Base-by-base conservation (phyloP, 805 yeast species). In the Sugiyamaella valdiviana region DNA sequence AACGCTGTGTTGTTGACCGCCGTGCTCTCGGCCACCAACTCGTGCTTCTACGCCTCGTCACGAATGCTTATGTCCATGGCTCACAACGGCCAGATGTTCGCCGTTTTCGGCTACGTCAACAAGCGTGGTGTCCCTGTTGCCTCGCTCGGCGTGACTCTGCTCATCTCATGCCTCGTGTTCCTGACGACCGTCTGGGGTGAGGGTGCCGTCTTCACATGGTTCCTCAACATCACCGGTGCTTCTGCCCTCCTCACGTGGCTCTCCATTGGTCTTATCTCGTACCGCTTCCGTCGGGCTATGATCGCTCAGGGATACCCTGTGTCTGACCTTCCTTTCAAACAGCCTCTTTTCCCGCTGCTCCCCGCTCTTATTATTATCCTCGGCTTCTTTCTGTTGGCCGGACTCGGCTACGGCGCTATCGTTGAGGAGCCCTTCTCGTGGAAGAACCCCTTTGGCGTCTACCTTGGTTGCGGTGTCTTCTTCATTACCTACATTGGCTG, bases 221-320 rank as follows among this genome's bases (percentile, higher is more conserved):
- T 82, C 55, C 64, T 79, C 56, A 76, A 85, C 37, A 69, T 82
- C 47, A 74, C 81, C 36, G 83, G 85, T 36, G 65, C 83, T 36
- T 76, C 82, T 22, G 79, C 83, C 29, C 63, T 80, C 36, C 76
- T 82, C 57, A 79, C 85, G 1, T 82, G 85, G 84, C 63, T 73
- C 44, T 63, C 77, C 19, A 81, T 82, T 52, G 78, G 80, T 56
- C 45, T 77, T 46, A 69, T 78, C 44, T 81, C 80, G 56, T 63
- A 78, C 48, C 67, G 85, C 58, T 79, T 82, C 64, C 74, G 85
- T 70, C 61, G 64, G 36, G 86, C 83, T 1, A 65, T 80, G 66
- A 61, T 61, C 42, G 78, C 69, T 1, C 85, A 81, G 64, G 80
- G 79, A 2, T 69, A 72, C 56, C 69, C 75, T 2, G 46, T 66